Base-by-base conservation (phyloP, 495 filamentous ascomycete genomes). In the Staphylotrichum longicolle region DNA sequence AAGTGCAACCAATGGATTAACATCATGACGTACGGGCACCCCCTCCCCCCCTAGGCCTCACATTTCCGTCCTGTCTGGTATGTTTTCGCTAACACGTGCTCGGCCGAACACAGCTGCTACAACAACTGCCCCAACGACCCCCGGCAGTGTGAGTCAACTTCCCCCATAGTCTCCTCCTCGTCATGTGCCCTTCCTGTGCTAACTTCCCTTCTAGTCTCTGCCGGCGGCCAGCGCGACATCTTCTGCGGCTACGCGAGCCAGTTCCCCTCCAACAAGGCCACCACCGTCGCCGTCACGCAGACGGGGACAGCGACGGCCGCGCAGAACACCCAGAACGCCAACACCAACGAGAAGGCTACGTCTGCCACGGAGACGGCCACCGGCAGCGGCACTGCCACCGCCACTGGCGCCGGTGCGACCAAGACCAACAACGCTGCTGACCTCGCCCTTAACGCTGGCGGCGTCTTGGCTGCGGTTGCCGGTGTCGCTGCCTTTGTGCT, bases 61-160 rank as follows among this genome's bases (percentile, higher is more conserved):
- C 7, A 27, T 41, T 34, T 15, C 27, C 33, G 7, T 41, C 12
- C 42, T 63, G 37, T 39, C 10, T 39, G 6, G 37, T 39, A 10
- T 39, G 37, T 39, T 39, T 3, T 39, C 37, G 5, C 51, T 53
- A 46, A 35, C 40, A 48, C 20, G 40, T 3, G 20, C 7, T 10
- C 27, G 0, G 34, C 11, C 10, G 7, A 5, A 9, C 20, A 27
- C 61, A 79, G 75, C 12, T 79, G 78, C 74, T 80, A 72, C 67
- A 74, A 77, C 72, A 78, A 78, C 76, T 80, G 78, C 68, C 78
- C 78, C 58, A 72, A 76, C 67, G 76, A 80, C 57, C 37, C 55
- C 48, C 69, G 74, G 5, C 35, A 45, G 7, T 20, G 70, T 73
- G 60, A 57, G 70, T 52, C 45, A 30, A 39, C 20, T 8, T 15